A percentile compares a stretch with the other conserved stretches of the same genome.
Evolutionary conservation across 2,329 filamentous ascomycete genomes (phyloP).

Genomic region (Penicillium sp.): DNA sequence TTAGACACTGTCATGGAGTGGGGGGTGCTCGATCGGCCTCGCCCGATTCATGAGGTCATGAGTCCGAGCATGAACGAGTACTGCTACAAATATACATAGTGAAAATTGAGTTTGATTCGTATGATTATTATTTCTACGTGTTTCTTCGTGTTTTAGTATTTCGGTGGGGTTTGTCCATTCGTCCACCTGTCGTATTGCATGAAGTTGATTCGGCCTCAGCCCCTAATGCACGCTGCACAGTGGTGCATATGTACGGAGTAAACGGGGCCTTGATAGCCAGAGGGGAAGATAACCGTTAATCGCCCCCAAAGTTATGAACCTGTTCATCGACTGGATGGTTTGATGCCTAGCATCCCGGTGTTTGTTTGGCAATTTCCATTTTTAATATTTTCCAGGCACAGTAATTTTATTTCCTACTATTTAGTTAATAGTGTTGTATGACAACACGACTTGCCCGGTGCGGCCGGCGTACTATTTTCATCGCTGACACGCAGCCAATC

Average conservation of each 20-base stretch:
- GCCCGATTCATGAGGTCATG: constrained; percentile 20
- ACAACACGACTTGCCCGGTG: constrained; percentile 15
- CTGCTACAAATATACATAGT: constrained; percentile 8
- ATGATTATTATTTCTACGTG: background rate
- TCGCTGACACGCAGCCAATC: constrained; percentile 12
- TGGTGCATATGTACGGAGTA: too few species aligned
- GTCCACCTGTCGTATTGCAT: background rate
- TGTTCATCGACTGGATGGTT: too few species aligned
- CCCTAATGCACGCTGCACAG: background rate
- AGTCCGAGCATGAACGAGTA: constrained; percentile 10
- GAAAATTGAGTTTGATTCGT: constrained; percentile 3
- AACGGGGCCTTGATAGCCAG: background rate
- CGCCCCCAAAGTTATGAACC: background rate
- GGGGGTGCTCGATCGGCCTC: constrained; percentile 14
- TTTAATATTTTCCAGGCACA: background rate
- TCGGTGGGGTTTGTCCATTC: background rate
- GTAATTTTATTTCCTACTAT: background rate
- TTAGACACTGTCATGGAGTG: constrained; percentile 21
- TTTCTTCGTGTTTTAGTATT: background rate
- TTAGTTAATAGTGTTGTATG: constrained; percentile 1
- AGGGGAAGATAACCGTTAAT: background rate
- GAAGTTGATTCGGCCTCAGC: background rate
- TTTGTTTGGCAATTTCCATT: background rate
- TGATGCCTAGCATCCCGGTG: background rate
- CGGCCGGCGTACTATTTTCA: constrained; percentile 12